Base-by-base conservation (phyloP, 345 rosid species). In the Eucalyptus sideroxylon region DNA sequence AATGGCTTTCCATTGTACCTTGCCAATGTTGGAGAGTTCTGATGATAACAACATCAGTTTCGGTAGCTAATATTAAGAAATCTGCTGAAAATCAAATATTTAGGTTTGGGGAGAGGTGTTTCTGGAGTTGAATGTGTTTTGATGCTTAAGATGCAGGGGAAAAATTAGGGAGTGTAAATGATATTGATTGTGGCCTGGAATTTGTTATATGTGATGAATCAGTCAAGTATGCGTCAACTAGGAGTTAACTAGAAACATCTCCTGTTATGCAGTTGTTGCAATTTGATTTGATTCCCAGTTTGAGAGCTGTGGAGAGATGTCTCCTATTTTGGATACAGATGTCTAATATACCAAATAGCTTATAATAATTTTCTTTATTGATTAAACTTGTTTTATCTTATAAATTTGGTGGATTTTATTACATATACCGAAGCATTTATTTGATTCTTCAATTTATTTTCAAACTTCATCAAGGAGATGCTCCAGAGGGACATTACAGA, bases 401-500 rank as follows among this genome's bases (percentile, higher is more conserved):
- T 21, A 21, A 24, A 77, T 21, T 77, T 77, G 83, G 83, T 40
- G 83, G 47, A 77, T 77, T 77, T 77, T 37, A 37, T 77, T 44
- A 21, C 4, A 11, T 37, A 40, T 11, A 77, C 83, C 13, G 83
- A 37, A 77, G 47, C 83, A 77, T 19, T 40, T 5, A 40, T 55
- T 88, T 30, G 40, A 55, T 88, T 53, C 9, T 53, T 83, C 80
- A 31, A 88, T 86, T 86, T 85, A 56, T 34, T 87, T 81, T 59
- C 21, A 62, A 83, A 82, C 87, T 88, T 47, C 31, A 67, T 47
- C 87, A 81, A 90, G 83, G 86, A 97, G 97, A 95, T 91, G 94
- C 91, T 88, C 86, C 96, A 62, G 98, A 96, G 88, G 98, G 96
- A 90, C 97, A 93, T 89, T 92, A 95, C 91, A 92, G 95, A 87